phyloP scores from a whole-genome alignment of 148 eudicot genomes.

The Fagopyrum tataricum region DNA sequence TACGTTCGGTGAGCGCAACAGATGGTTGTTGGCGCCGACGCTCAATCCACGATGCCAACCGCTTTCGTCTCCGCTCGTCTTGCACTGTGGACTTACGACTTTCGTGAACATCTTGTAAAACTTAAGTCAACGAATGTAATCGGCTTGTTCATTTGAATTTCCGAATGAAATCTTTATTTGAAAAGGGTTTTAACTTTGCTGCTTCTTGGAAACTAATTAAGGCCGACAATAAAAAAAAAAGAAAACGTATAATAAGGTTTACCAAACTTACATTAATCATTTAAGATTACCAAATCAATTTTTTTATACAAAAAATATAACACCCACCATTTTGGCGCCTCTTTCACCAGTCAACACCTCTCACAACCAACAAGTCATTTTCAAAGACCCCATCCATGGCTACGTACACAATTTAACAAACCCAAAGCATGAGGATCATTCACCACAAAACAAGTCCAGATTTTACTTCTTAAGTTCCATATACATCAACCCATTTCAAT shows the following conservation, averaged over 20 bases:
- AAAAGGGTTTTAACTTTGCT: conserved; percentile 8
- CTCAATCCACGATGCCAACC: too few relatives aligned
- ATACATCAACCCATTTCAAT: not conserved
- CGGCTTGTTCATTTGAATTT: not conserved
- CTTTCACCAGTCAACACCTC: conserved; percentile 10
- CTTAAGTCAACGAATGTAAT: too few relatives aligned
- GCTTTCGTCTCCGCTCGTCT: too few relatives aligned
- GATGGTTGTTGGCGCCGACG: too few relatives aligned
- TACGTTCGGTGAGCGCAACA: too few relatives aligned
- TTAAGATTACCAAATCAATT: not conserved
- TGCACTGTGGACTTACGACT: too few relatives aligned
- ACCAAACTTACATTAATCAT: conserved; percentile 8
- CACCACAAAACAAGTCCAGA: not conserved
- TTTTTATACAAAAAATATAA: not conserved
- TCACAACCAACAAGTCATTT: not conserved
- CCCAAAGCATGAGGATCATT: not conserved
- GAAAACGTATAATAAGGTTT: not conserved
- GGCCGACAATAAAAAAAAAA: not conserved
- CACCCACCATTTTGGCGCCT: conserved; percentile 8
- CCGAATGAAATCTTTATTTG: not conserved
- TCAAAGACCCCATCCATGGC: not conserved
- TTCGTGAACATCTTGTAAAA: too few relatives aligned
- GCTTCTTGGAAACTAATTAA: conserved; percentile 10
- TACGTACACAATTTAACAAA: not conserved
- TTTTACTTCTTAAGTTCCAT: not conserved